Base-by-base conservation (phyloP, 2,329 filamentous ascomycete genomes). In the Trichoderma brevicompactum region DNA sequence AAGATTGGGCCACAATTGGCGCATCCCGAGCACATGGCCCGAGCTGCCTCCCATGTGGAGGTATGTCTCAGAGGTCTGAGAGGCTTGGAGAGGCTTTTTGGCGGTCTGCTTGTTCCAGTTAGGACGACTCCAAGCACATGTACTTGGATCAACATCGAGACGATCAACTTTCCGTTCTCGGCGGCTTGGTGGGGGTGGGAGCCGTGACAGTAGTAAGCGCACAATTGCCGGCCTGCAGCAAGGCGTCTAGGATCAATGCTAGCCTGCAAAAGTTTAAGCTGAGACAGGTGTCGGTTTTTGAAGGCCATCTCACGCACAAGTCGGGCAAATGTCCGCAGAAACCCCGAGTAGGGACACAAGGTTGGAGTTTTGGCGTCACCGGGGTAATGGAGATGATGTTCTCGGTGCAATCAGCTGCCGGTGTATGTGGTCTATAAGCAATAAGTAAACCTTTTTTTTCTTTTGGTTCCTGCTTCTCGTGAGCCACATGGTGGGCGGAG, bases 301-400 rank as follows among this genome's bases (percentile, higher is more conserved):
- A 36, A 32, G 48, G 2, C 32, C 58, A 62, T 62, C 58, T 62
- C 58, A 53, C 56, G 46, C 56, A 62, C 34, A 36, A 34, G 46
- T 53, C 48, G 46, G 58, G 48, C 48, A 60, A 60, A 60, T 60
- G 56, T 12, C 56, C 56, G 46, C 56, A 60, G 56, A 60, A 32
- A 40, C 34, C 23, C 56, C 56, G 56, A 49, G 12, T 48, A 9
- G 19, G 2, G 17, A 48, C 46, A 60, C 53, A 43, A 46, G 40
- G 54, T 43, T 58, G 54, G 28, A 46, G 15, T 15, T 7, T 5
- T 15, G 12, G 23, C 40, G 38, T 36, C 38, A 32, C 48, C 58
- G 58, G 58, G 38, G 48, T 8, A 53, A 62, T 43, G 58, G 58
- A 62, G 58, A 32, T 34, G 36, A 34, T 8, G 19, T 17, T 40